Evolutionary conservation across 2,329 filamentous ascomycete species (phyloP).

Genomic region (Arthrobotrys conoides): DNA sequence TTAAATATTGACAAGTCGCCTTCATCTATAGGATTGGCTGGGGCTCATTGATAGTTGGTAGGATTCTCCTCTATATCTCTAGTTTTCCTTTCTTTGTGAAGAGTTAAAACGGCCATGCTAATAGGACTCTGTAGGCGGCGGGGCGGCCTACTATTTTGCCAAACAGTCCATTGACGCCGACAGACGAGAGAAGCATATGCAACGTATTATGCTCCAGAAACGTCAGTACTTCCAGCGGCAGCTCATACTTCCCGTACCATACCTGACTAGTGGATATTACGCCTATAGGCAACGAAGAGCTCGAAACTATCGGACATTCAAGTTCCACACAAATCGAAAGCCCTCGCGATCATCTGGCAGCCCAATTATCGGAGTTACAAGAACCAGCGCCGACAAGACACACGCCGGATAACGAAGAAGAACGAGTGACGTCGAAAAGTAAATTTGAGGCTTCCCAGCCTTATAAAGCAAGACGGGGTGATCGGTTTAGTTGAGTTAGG

Average conservation of each 20-base stretch:
- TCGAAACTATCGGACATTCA: constrained; percentile 45
- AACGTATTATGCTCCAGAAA: constrained; percentile 76
- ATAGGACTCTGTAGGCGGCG: constrained; percentile 76
- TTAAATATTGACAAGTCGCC: not conserved
- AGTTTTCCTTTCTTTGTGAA: constrained; percentile 58
- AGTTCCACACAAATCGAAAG: constrained; percentile 63
- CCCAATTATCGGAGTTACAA: constrained; percentile 79
- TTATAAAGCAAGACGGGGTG: constrained; percentile 84
- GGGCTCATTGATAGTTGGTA: constrained; percentile 89
- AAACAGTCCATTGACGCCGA: constrained; percentile 95
- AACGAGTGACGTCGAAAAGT: constrained; percentile 81
- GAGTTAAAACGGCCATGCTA: constrained; percentile 16
- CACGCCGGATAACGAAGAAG: constrained; percentile 78
- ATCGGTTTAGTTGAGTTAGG: constrained; percentile 78
- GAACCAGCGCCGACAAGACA: constrained; percentile 91
- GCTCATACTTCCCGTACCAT: not conserved
- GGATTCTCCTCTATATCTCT: constrained; percentile 64
- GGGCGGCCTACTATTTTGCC: constrained; percentile 93
- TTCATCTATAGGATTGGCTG: constrained; percentile 81
- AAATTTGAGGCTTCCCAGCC: constrained; percentile 88
- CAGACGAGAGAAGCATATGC: constrained; percentile 79
- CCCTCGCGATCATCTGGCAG: constrained; percentile 67
- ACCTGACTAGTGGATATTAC: constrained; percentile 66
- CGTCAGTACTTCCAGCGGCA: constrained; percentile 41
- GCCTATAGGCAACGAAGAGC: constrained; percentile 61